Conservation (phyloP, 257 asterid genomes). For the Petunia axillaris region DNA sequence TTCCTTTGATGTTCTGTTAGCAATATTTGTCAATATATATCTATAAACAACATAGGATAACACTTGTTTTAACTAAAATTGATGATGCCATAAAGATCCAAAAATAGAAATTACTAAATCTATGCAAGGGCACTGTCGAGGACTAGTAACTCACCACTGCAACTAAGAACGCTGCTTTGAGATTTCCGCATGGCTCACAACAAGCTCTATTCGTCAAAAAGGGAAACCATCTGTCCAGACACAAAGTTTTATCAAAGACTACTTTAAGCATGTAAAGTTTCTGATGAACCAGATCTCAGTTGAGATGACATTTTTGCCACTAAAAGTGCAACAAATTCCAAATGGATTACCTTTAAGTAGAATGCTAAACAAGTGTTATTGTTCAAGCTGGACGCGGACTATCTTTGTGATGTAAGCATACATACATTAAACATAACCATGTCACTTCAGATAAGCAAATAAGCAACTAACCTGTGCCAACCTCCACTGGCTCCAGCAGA, state of each 20-base stretch:
- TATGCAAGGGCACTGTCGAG: slow-evolving; percentile 26
- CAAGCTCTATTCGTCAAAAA: slow-evolving; percentile 92
- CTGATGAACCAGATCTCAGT: slow-evolving; percentile 1
- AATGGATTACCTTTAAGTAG: not conserved
- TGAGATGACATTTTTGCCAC: slow-evolving; percentile 10
- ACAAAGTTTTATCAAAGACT: slow-evolving; percentile 21
- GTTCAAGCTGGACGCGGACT: slow-evolving; percentile 5
- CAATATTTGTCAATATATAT: slow-evolving; percentile 4
- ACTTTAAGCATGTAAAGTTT: not conserved
- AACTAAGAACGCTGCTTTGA: slow-evolving; percentile 96
- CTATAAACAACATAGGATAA: slow-evolving; percentile 9
- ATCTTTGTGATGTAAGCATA: slow-evolving; percentile 8
- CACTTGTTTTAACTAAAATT: not conserved
- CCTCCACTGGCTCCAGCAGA: slow-evolving; percentile 97
- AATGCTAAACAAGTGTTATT: slow-evolving; percentile 5
- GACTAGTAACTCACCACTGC: slow-evolving; percentile 86
- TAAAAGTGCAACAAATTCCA: not conserved
- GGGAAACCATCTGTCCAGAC: slow-evolving; percentile 89
- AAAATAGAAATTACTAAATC: not conserved
- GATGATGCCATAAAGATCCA: slow-evolving; percentile 18
- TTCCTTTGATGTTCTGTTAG: not conserved
- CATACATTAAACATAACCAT: not conserved
- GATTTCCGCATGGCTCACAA: slow-evolving; percentile 98
- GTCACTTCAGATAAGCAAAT: slow-evolving; percentile 26
- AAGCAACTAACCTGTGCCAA: slow-evolving; percentile 82